A percentile compares a stretch with the other conserved stretches of the same genome.
These are phyloP conservation scores for Penicillium sumatraense DNA, from an alignment of 2,329 filamentous ascomycete species.

Conservation along the genomic window DNA sequence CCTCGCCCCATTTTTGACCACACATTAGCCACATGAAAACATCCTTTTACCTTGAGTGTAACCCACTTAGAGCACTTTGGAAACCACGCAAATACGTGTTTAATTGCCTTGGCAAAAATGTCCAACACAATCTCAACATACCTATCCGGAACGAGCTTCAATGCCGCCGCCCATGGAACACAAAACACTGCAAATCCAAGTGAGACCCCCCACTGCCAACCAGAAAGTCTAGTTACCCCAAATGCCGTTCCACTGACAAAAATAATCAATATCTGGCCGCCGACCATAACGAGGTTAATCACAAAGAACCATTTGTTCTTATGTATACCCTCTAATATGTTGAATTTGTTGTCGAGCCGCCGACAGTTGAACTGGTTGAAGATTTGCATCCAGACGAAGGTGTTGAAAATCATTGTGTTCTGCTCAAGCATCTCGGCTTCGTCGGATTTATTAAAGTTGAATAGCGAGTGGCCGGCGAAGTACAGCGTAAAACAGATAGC, in stretches of 20 bases:
- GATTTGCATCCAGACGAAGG: slow-evolving; percentile 53
- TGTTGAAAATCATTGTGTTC: slow-evolving; percentile 48
- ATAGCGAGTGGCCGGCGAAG: slow-evolving; percentile 45
- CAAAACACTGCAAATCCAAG: slow-evolving; percentile 55
- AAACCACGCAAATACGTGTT: too few species aligned
- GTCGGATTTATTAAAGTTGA: slow-evolving; percentile 31
- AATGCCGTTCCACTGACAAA: slow-evolving; percentile 63
- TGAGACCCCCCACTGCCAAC: slow-evolving; percentile 60
- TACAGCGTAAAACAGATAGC: slow-evolving; percentile 51
- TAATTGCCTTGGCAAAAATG: too few species aligned
- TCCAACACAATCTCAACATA: too few species aligned
- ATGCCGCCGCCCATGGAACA: slow-evolving; percentile 41
- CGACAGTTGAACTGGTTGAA: slow-evolving; percentile 62
- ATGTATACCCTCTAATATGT: slow-evolving; percentile 63
- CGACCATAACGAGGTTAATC: slow-evolving; percentile 63
- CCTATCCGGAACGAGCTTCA: too few species aligned
- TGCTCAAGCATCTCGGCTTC: slow-evolving; percentile 18
- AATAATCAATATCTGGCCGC: slow-evolving; percentile 61
- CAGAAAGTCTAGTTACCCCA: slow-evolving; percentile 55
- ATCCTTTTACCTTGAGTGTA: too few species aligned
- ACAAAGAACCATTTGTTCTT: slow-evolving; percentile 63
- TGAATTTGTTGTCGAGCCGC: slow-evolving; percentile 66
- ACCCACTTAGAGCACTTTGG: too few species aligned
- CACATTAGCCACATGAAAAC: too few species aligned
- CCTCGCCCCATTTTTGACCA: too few species aligned